Percentiles rank a stretch among this genome's conserved stretches.
These are phyloP conservation scores for Lepiota brunneoincarnata DNA, from an alignment of 768 basidiomycete species.

Conservation along the genomic window DNA sequence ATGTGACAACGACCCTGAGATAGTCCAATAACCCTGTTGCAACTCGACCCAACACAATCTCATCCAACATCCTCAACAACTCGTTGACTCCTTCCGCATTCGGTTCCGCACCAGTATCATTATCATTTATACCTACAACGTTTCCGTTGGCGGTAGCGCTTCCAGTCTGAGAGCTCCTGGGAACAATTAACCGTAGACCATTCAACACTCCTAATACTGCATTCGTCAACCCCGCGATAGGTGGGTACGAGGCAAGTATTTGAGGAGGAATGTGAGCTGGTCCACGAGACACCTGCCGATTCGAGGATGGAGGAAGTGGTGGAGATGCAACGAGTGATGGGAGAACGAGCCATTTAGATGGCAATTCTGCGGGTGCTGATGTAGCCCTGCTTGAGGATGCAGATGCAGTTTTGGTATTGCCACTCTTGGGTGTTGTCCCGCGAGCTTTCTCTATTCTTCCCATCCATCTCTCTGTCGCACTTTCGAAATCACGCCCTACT, in stretches of 20 bases:
- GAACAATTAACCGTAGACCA: slow-evolving; percentile 77
- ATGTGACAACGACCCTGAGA: not conserved
- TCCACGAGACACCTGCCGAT: slow-evolving; percentile 18
- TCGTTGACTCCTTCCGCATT: slow-evolving; percentile 27
- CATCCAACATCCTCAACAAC: slow-evolving; percentile 51
- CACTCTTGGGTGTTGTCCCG: slow-evolving; percentile 10
- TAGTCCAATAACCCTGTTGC: not conserved
- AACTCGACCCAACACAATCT: slow-evolving; percentile 17
- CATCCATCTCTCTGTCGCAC: slow-evolving; percentile 37
- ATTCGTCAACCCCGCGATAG: slow-evolving; percentile 73
- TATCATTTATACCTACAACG: no score
- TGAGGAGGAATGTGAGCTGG: slow-evolving; percentile 68
- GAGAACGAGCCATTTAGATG: slow-evolving; percentile 52
- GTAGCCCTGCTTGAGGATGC: slow-evolving; percentile 11
- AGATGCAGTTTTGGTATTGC: slow-evolving; percentile 12
- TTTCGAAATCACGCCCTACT: slow-evolving; percentile 49
- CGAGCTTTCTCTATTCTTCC: slow-evolving; percentile 25
- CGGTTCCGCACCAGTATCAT: not conserved
- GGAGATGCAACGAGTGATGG: slow-evolving; percentile 30
- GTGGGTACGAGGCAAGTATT: slow-evolving; percentile 68
- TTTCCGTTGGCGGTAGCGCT: not conserved
- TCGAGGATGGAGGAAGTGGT: slow-evolving; percentile 19
- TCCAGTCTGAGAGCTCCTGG: slow-evolving; percentile 41
- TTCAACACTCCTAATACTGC: slow-evolving; percentile 73
- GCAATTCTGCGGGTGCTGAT: slow-evolving; percentile 20